Evolutionary conservation across 2,329 filamentous ascomycete genomes (phyloP), one percentile per base, ranked within the genome.

Genomic region (Thielaviopsis ethacetica): DNA sequence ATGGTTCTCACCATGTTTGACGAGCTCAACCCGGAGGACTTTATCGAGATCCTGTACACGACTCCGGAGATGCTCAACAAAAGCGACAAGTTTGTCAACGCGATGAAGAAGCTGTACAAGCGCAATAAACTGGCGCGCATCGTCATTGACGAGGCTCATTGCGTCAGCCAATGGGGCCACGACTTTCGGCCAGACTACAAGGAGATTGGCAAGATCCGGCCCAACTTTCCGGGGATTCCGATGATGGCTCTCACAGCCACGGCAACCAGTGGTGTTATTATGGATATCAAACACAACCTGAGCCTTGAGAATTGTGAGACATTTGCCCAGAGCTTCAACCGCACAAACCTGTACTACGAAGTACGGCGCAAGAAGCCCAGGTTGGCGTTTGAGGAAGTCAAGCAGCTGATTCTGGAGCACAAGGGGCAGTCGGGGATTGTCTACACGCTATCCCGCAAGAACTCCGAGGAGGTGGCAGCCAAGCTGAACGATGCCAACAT

Each of bases 91-190:
- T 86, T 97, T 69, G 73, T 83, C 60, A 77, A 76, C 56, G 79
- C 76, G 2, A 76, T 98, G 63, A 72, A 80, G 56, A 75, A 74
- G 2, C 75, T 98, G n/a, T 79, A 95, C 68, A 70, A 71, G 15
- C 82, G 82, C 56, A 75, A 78, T 3, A 87, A 85, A 65, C 81
- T 98, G 57, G 91, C 94, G 17, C 83, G 93, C 26, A 82, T 98
- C 54, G 93, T 98, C 57, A 95, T 98, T 63, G 93, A 98, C 65
- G 94, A 98, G 72, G 93, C 93, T n/a, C 93, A 98, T 69, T 98
- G 93, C 70, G 91, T 98, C 26, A 97, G 93, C 70, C 91, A 98
- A 74, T 98, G 93, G 93, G 93, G 93, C 0, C 93, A 98, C 65
- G 93, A 98, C 69, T 98, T 98, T 68, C 83, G 94, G 53, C 91